Evolutionary conservation across 202 grass and related monocot genomes (phyloP), one percentile per base, ranked within the genome.

Genomic region (Carex arenaria): DNA sequence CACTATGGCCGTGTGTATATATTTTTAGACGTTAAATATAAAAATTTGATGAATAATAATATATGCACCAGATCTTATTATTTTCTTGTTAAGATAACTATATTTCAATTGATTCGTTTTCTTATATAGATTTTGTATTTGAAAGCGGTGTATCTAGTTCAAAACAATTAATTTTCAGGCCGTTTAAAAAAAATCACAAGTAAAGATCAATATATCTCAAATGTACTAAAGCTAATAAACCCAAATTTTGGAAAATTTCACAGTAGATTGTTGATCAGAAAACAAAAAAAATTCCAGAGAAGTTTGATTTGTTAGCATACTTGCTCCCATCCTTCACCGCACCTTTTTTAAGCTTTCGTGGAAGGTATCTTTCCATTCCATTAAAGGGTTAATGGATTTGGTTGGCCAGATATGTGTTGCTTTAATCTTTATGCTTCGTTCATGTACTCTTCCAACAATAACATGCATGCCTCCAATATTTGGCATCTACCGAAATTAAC

Each of bases 301-400:
- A 53, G 0, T 73, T 30, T 23, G 23, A 31, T 30, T 53, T 75
- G 17, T 22, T 8, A 53, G 72, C 12, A 54, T 54, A 54, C 70
- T 53, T 74, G 72, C 72, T 30, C 49, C 49, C 49, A 75, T 75
- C 26, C 49, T 45, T 55, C 72, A 75, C 49, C 49, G 22, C 72
- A 55, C 72, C 49, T 77, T 59, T 77, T 77, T 59, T n/a, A 77
- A 77, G 28, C 49, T 77, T 59, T 77, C 73, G 52, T 36, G 52
- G 73, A 57, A 59, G 73, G 73, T 59, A 56, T 77, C 73, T 77
- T 77, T 77, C 73, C 14, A 57, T 77, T 77, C 73, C 14, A 57
- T 77, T 77, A 77, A 77, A 77, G 73, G 28, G 52, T 77, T 77
- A 77, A 76, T 74, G 70, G 72, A 55, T 55, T 75, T 32, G 23